Conservation (phyloP, 2,329 filamentous ascomycete species). For the Epichloe scottii region DNA sequence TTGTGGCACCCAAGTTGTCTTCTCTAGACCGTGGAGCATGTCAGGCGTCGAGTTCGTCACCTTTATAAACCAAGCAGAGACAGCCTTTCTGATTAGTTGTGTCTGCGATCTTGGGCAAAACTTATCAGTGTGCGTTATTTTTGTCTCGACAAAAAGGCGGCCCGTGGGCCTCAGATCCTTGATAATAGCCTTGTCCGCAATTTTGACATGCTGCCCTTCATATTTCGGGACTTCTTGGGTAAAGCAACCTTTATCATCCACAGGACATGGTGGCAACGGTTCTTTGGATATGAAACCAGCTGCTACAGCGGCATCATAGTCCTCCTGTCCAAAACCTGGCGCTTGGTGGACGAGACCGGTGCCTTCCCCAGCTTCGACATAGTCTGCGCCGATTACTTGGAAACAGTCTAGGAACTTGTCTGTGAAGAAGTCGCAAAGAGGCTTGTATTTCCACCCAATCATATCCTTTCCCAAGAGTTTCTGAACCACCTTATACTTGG, state of each 20-base stretch:
- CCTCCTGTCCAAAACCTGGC: constrained; percentile 65
- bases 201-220: constrained; percentile 15
- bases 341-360: constrained; percentile 65
- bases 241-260: constrained; percentile 38
- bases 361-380: constrained; percentile 62
- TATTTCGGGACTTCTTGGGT: constrained; percentile 15
- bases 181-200: constrained; percentile 15
- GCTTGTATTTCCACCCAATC: constrained; percentile 60
- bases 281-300: constrained; percentile 51
- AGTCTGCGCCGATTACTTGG: constrained; percentile 53
- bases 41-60: constrained; percentile 12
- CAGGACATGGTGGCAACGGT: constrained; percentile 55
- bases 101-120: constrained; percentile 17
- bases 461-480: constrained; percentile 56
- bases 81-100: constrained; percentile 14
- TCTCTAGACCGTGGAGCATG: constrained; percentile 14
- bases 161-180: constrained; percentile 13
- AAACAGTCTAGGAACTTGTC: constrained; percentile 60
- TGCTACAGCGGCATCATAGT: constrained; percentile 56
- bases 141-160: constrained; percentile 12
- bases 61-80: constrained; percentile 18
- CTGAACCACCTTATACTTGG: constrained; percentile 57
- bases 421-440: constrained; percentile 60
- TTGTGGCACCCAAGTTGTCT: constrained; percentile 13
- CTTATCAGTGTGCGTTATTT: constrained; percentile 13